Percentiles rank a stretch among this genome's conserved stretches.
phyloP scores from a whole-genome alignment of 441 rosid genomes.

The Eutrema salsugineum region DNA sequence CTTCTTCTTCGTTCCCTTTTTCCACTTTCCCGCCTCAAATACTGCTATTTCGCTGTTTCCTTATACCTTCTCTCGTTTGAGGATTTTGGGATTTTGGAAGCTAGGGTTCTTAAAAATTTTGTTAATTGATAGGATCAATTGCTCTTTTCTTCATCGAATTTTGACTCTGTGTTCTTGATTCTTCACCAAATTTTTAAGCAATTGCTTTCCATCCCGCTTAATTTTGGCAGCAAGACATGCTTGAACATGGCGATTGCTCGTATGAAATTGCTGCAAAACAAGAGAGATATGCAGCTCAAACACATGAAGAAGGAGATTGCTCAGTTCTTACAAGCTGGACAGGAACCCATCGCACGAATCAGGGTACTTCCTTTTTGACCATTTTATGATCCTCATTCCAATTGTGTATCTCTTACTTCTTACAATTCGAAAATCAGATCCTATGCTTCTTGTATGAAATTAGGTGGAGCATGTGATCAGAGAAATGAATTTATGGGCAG shows the following conservation, averaged over 20 bases:
- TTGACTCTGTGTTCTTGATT: neutral
- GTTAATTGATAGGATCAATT: neutral
- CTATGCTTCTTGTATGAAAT: neutral
- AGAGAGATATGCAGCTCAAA: constrained; percentile 88
- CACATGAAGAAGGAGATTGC: constrained; percentile 93
- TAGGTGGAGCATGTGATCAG: constrained; percentile 94
- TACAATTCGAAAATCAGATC: neutral
- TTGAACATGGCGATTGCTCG: constrained; percentile 78
- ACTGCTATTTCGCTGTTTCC: neutral
- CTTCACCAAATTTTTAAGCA: neutral
- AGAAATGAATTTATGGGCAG: constrained; percentile 77
- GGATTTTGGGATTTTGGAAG: neutral
- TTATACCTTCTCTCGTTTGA: neutral
- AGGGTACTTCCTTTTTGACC: constrained; percentile 39
- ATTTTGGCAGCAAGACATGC: constrained; percentile 64
- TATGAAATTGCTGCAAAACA: constrained; percentile 82
- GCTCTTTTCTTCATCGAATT: neutral
- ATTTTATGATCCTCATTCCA: neutral
- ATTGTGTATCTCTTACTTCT: constrained; percentile 5
- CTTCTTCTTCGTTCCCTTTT: neutral
- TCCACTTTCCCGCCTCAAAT: neutral
- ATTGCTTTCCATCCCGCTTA: neutral
- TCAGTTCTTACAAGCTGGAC: constrained; percentile 88
- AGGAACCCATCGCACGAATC: constrained; percentile 91
- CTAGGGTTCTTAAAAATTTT: neutral